These are phyloP conservation scores for Closterium sp. DNA, from an alignment of 139 green algal species.

Conservation along the genomic window DNA sequence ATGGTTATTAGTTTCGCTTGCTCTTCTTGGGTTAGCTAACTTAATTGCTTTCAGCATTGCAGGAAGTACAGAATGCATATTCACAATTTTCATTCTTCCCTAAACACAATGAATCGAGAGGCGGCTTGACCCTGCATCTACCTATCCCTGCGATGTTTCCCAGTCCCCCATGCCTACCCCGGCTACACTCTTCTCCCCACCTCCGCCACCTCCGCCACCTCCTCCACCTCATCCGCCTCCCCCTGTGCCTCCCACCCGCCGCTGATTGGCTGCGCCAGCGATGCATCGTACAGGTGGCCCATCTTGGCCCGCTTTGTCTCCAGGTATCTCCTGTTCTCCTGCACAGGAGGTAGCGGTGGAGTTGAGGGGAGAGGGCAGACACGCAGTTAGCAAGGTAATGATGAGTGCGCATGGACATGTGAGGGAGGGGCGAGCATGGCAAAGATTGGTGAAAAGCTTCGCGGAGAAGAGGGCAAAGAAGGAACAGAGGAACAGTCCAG, in stretches of 20 bases:
- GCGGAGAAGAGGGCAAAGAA: background rate
- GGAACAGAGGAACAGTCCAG: no score
- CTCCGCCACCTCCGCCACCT: background rate
- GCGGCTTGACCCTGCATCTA: background rate
- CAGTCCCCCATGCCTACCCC: background rate
- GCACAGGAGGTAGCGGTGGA: no score
- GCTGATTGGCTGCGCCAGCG: background rate
- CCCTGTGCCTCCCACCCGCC: background rate
- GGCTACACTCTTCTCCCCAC: background rate
- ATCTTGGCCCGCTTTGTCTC: conserved; percentile 56
- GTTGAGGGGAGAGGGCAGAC: no score
- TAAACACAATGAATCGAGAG: no score
- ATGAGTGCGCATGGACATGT: background rate
- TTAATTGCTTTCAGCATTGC: no score
- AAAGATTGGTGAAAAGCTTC: no score
- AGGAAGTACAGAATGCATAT: no score
- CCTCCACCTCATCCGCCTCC: background rate
- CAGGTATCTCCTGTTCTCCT: conserved; percentile 58
- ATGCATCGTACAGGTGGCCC: conserved; percentile 47
- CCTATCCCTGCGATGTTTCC: no score
- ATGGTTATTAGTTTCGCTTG: no score
- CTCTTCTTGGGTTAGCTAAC: no score
- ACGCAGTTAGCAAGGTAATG: background rate
- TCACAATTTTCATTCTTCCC: no score
- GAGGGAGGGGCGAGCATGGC: background rate